Evolutionary conservation across 257 asterid genomes (phyloP).

Genomic region (Petunia axillaris): DNA sequence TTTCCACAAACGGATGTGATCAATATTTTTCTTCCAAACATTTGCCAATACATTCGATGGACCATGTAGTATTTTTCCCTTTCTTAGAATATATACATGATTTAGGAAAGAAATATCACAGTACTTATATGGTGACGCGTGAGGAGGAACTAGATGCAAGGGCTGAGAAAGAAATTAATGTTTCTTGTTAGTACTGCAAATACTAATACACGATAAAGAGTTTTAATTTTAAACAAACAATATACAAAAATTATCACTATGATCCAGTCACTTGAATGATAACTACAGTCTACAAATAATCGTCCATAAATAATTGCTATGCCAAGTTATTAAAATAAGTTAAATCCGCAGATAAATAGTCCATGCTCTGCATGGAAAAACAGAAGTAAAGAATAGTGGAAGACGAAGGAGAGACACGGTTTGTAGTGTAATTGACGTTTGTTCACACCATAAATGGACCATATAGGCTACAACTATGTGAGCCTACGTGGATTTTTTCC

Average conservation of each 20-base stretch:
- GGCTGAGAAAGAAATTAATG: background rate
- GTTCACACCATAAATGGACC: background rate
- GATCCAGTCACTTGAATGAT: no score
- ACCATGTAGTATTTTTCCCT: no score
- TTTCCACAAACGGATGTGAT: background rate
- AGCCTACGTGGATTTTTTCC: background rate
- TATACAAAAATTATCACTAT: no score
- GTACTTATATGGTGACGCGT: background rate
- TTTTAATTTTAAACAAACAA: no score
- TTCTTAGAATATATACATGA: background rate
- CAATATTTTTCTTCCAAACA: background rate
- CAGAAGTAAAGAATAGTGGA: background rate
- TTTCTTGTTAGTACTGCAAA: background rate
- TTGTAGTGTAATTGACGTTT: conserved; percentile 17
- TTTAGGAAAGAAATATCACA: no score
- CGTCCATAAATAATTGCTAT: no score
- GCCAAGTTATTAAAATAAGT: no score
- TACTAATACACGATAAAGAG: background rate
- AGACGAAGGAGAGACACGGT: background rate
- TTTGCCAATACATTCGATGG: background rate
- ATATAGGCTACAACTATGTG: background rate
- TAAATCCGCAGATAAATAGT: background rate
- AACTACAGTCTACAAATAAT: no score
- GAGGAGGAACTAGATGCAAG: background rate
- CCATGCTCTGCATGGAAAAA: conserved; percentile 15